Percentiles rank a stretch among this genome's conserved stretches.
Evolutionary conservation across 495 filamentous ascomycete species (phyloP).

Genomic region (Lasiosphaeria miniovina): DNA sequence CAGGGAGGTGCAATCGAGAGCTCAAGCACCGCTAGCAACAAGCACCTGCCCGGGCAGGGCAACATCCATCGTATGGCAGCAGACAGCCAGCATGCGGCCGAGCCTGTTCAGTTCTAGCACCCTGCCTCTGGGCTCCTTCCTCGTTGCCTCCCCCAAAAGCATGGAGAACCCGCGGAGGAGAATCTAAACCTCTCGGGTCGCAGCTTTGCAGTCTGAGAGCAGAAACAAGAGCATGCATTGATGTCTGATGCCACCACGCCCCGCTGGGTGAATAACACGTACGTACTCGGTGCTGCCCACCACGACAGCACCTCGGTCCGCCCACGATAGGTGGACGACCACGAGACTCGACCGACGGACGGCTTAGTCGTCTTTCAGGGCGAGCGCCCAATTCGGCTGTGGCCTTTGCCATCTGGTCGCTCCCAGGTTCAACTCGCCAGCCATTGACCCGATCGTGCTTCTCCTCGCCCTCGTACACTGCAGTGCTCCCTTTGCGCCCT

Average conservation of each 20-base stretch:
- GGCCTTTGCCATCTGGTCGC: no score
- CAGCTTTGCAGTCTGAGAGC: conserved; percentile 15
- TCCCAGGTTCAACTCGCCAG: no score
- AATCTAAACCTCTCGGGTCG: conserved; percentile 10
- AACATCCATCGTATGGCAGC: background rate
- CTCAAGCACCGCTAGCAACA: background rate
- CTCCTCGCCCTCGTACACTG: no score
- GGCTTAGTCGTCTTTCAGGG: no score
- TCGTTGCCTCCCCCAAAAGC: background rate
- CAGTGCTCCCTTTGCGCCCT: no score
- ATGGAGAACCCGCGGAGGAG: background rate
- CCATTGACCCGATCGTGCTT: no score
- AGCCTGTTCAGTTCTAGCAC: background rate
- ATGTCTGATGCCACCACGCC: conserved; percentile 14
- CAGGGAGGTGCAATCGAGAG: conserved; percentile 1
- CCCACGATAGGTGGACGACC: conserved; percentile 1
- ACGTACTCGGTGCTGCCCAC: background rate
- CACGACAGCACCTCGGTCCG: background rate
- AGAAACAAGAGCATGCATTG: conserved; percentile 11
- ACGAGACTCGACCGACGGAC: background rate
- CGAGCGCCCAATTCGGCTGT: no score
- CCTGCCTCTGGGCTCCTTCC: background rate
- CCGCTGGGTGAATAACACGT: conserved; percentile 5
- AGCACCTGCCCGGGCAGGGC: no score
- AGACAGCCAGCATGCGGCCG: background rate